Percentiles rank a stretch among this genome's conserved stretches.
Conservation (phyloP, 2,329 filamentous ascomycete species). For the Exophiala aquamarina region DNA sequence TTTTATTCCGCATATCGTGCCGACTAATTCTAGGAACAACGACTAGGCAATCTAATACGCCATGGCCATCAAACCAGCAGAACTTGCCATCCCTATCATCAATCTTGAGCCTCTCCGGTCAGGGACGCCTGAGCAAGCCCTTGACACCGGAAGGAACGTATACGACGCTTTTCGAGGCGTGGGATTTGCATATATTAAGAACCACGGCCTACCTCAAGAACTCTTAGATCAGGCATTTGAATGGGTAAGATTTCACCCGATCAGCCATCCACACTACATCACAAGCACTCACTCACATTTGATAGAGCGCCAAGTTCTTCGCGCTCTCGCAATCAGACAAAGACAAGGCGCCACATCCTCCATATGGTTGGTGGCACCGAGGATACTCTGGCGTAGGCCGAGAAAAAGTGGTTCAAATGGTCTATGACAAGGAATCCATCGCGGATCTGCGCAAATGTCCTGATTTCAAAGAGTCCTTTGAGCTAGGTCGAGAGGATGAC, state of each 20-base stretch:
- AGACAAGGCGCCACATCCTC: conserved; percentile 49
- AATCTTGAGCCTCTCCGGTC: conserved; percentile 39
- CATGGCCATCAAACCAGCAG: conserved; percentile 16
- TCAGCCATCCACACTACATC: too few relatives aligned
- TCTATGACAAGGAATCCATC: conserved; percentile 15
- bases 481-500: conserved; percentile 48
- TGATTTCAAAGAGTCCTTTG: conserved; percentile 41
- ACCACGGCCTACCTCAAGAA: conserved; percentile 37
- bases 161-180: conserved; percentile 38
- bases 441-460: conserved; percentile 16
- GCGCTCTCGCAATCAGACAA: conserved; percentile 47
- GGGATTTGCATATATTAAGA: conserved; percentile 44
- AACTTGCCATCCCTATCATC: conserved; percentile 37
- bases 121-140: conserved; percentile 31
- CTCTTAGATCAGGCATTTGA: conserved; percentile 22
- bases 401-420: conserved; percentile 22
- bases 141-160: conserved; percentile 29
- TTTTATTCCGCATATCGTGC: too few relatives aligned
- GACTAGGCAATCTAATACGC: too few relatives aligned
- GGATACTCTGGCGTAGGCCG: conserved; percentile 22
- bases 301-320: conserved; percentile 40
- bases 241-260: too few relatives aligned
- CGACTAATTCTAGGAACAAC: too few relatives aligned
- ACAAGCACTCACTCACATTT: too few relatives aligned
- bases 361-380: conserved; percentile 19